These are phyloP conservation scores for Trypanosoma vivax DNA, from an alignment of 208 protist genomes.

Conservation along the genomic window DNA sequence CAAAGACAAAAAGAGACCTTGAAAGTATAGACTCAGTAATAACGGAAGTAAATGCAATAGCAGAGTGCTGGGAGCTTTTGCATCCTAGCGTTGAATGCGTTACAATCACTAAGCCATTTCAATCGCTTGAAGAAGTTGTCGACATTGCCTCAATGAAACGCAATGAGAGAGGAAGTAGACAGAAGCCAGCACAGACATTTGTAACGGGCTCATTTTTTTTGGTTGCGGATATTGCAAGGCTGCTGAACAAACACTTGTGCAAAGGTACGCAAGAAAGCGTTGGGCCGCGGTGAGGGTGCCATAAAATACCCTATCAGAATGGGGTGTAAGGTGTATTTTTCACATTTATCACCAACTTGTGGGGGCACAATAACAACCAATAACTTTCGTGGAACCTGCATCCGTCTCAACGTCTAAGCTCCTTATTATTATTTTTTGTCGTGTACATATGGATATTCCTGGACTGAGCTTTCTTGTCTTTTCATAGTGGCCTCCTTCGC, in stretches of 20 bases:
- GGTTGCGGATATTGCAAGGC: slow-evolving; percentile 54
- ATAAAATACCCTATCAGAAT: no score
- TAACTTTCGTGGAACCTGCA: no score
- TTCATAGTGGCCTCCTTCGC: no score
- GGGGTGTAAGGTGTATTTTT: no score
- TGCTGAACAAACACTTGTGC: slow-evolving; percentile 26
- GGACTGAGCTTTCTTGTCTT: no score
- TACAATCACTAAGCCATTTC: slow-evolving; percentile 41
- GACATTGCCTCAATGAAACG: slow-evolving; percentile 39
- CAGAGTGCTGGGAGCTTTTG: slow-evolving; percentile 54
- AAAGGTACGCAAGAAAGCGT: not conserved
- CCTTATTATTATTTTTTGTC: no score
- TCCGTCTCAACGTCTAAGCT: no score
- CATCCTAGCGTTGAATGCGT: slow-evolving; percentile 69
- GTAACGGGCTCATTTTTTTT: slow-evolving; percentile 86
- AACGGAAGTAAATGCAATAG: slow-evolving; percentile 32
- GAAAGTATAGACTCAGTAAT: slow-evolving; percentile 3
- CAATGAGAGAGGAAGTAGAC: slow-evolving; percentile 44
- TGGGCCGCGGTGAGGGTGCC: no score
- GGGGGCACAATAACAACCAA: no score
- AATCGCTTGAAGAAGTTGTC: slow-evolving; percentile 49
- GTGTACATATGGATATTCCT: no score
- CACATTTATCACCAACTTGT: no score
- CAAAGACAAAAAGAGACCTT: slow-evolving; percentile 20
- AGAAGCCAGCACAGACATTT: slow-evolving; percentile 68